These are phyloP conservation scores for Mortierella polycephala DNA, from an alignment of 371 early-diverging fungal species.

Conservation along the genomic window DNA sequence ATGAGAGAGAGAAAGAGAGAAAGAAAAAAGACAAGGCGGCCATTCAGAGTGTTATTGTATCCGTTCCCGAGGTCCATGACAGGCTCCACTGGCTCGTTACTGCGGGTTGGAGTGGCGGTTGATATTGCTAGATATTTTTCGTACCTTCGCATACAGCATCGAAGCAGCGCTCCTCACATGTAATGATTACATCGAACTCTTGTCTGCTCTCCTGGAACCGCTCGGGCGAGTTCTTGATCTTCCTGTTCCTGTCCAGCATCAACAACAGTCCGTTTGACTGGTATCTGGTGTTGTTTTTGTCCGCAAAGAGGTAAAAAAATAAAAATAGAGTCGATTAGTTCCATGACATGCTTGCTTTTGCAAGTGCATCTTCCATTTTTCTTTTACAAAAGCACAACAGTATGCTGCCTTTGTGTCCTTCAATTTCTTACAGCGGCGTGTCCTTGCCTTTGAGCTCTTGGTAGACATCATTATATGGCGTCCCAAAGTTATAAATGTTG, in stretches of 20 bases:
- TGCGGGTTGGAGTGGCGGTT: too few relatives aligned
- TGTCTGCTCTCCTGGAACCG: constrained; percentile 81
- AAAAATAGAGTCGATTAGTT: neutral
- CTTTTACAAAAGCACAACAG: neutral
- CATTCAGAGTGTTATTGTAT: neutral
- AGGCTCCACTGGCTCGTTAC: too few relatives aligned
- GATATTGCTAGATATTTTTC: too few relatives aligned
- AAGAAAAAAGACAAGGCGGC: neutral
- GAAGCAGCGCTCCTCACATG: constrained; percentile 97
- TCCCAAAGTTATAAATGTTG: constrained; percentile 93
- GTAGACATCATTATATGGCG: constrained; percentile 91
- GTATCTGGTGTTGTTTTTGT: constrained; percentile 63
- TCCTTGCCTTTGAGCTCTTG: constrained; percentile 85
- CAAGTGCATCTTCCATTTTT: neutral
- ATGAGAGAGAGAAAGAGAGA: neutral
- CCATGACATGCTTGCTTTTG: neutral
- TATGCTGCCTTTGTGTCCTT: neutral
- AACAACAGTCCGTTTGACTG: constrained; percentile 87
- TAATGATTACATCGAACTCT: constrained; percentile 93
- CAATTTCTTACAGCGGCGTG: constrained; percentile 65
- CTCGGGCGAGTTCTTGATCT: constrained; percentile 92
- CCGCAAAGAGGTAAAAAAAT: neutral
- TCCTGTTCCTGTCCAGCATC: constrained; percentile 94
- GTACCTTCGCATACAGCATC: constrained; percentile 93
- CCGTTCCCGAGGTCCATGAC: too few relatives aligned